These are phyloP conservation scores for Phylloporus sp. DNA, from an alignment of 768 basidiomycete species.

Conservation along the genomic window DNA sequence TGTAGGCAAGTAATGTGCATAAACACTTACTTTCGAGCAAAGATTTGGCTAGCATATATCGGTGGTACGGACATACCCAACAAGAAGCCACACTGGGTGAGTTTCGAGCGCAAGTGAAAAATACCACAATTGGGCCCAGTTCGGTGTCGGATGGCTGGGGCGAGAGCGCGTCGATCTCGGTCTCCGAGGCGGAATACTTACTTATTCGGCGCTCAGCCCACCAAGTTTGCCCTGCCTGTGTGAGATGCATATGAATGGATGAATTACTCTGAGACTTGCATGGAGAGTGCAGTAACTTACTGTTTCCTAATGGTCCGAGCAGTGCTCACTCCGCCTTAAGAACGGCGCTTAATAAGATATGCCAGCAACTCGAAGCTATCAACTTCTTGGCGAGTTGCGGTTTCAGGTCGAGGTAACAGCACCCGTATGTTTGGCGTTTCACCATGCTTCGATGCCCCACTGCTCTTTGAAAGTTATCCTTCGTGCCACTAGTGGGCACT, in stretches of 20 bases:
- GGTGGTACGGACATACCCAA: slow-evolving; percentile 2
- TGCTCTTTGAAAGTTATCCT: no score
- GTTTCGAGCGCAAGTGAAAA: not conserved
- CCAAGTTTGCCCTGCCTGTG: not conserved
- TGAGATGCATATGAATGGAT: not conserved
- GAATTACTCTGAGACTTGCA: not conserved
- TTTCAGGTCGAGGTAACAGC: not conserved
- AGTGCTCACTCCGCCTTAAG: not conserved
- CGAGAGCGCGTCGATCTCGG: not conserved
- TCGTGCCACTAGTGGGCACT: no score
- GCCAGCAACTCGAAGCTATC: not conserved
- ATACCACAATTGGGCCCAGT: not conserved
- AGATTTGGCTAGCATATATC: not conserved
- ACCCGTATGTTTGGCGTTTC: not conserved
- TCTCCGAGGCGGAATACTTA: not conserved
- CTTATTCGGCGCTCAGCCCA: not conserved
- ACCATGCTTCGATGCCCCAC: not conserved
- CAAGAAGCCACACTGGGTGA: not conserved
- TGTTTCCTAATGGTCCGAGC: not conserved
- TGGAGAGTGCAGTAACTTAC: not conserved
- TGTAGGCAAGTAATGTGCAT: not conserved
- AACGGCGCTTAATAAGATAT: not conserved
- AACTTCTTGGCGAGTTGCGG: not conserved
- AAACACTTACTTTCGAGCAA: not conserved
- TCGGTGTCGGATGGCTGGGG: not conserved